Evolutionary conservation across 139 green algal genomes (phyloP).

Genomic region (Micromonas commoda): DNA sequence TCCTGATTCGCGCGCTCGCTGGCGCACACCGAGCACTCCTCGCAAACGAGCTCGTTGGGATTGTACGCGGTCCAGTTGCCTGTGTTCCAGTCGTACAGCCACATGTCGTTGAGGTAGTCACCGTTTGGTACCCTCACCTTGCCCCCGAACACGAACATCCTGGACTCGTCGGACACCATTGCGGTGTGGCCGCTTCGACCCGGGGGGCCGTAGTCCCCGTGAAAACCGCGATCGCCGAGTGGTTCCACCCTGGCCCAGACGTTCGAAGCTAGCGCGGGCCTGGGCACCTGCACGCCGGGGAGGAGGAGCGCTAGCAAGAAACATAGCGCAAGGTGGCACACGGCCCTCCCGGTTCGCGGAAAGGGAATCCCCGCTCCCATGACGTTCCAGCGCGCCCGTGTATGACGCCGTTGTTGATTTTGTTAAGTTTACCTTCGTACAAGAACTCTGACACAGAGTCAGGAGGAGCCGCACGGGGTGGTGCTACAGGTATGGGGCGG

Average conservation of each 20-base stretch:
- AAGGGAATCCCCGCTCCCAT: too few species aligned
- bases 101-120: conserved; percentile 30
- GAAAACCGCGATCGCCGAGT: conserved; percentile 8
- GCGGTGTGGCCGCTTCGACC: conserved; percentile 19
- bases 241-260: background rate
- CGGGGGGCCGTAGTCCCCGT: conserved; percentile 8
- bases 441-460: too few species aligned
- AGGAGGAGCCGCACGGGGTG: too few species aligned
- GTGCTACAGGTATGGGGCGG: too few species aligned
- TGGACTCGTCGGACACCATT: background rate
- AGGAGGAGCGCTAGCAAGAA: background rate
- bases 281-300: background rate
- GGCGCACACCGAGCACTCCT: conserved; percentile 21
- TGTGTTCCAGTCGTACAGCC: conserved; percentile 30
- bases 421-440: too few species aligned
- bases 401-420: too few species aligned
- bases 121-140: conserved; percentile 4
- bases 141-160: conserved; percentile 25
- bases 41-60: conserved; percentile 29
- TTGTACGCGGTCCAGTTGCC: conserved; percentile 21
- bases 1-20: conserved; percentile 1
- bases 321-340: background rate
- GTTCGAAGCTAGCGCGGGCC: background rate
- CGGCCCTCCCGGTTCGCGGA: too few species aligned
- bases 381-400: too few species aligned